A percentile compares a stretch with the other conserved stretches of the same genome.
Evolutionary conservation across 805 yeast species (phyloP).

Genomic region (Schwanniomyces polymorphus): DNA sequence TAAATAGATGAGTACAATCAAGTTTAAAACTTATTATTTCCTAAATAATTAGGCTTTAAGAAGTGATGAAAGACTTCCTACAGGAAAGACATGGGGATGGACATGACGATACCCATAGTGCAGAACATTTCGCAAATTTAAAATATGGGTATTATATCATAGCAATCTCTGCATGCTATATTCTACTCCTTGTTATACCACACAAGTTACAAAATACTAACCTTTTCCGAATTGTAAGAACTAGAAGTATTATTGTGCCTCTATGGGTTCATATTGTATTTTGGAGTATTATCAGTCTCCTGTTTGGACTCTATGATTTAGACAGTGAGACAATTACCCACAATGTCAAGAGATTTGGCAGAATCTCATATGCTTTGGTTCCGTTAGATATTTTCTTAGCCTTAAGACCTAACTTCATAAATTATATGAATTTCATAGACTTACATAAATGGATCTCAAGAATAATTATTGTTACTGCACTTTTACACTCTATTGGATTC

Average conservation of each 20-base stretch:
- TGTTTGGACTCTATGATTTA: constrained; percentile 34
- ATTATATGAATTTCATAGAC: constrained; percentile 53
- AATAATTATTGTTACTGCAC: constrained; percentile 43
- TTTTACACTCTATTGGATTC: constrained; percentile 56
- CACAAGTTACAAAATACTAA: neutral
- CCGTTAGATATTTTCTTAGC: constrained; percentile 59
- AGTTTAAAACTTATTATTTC: neutral
- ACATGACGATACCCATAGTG: neutral
- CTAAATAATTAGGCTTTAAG: neutral
- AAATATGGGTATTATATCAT: constrained; percentile 60
- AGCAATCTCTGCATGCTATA: constrained; percentile 39
- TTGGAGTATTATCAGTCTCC: constrained; percentile 32
- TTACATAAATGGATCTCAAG: constrained; percentile 76
- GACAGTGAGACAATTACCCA: constrained; percentile 30
- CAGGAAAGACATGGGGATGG: neutral
- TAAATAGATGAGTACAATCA: neutral
- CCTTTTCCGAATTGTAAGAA: neutral
- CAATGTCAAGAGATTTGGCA: constrained; percentile 56
- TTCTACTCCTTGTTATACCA: constrained; percentile 32
- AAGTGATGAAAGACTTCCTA: neutral
- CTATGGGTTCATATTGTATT: constrained; percentile 20
- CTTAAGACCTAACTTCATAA: constrained; percentile 48
- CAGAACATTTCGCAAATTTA: constrained; percentile 25
- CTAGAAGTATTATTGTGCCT: constrained; percentile 19
- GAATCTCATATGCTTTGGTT: constrained; percentile 57